Conservation (phyloP, 2,329 filamentous ascomycete species). For the Exophiala oligosperma region DNA sequence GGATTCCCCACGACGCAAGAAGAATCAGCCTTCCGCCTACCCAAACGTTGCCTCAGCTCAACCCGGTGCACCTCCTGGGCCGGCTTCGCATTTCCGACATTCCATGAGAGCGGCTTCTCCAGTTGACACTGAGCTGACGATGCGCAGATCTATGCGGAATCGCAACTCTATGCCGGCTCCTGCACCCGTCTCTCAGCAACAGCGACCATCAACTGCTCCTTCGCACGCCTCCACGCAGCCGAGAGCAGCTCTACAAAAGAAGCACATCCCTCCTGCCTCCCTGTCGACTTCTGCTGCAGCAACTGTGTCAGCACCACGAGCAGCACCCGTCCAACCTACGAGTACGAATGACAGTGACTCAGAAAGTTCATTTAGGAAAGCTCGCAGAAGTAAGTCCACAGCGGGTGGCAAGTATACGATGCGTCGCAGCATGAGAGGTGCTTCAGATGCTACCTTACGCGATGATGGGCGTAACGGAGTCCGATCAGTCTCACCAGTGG, state of each 20-base stretch:
- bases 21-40: conserved; percentile 7
- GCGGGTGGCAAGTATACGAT: conserved; percentile 59
- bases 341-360: conserved; percentile 63
- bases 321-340: conserved; percentile 8
- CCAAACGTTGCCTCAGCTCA: conserved; percentile 4
- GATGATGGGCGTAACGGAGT: conserved; percentile 61
- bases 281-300: conserved; percentile 4
- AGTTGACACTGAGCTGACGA: conserved; percentile 13
- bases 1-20: conserved; percentile 8
- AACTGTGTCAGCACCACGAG: conserved; percentile 1
- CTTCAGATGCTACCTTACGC: conserved; percentile 40
- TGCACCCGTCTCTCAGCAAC: not conserved
- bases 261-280: conserved; percentile 33
- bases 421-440: conserved; percentile 69
- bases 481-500: conserved; percentile 67
- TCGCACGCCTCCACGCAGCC: conserved; percentile 15
- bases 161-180: conserved; percentile 8
- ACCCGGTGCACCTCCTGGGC: conserved; percentile 5
- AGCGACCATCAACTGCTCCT: conserved; percentile 3
- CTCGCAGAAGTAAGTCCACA: conserved; percentile 43
- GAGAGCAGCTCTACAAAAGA: conserved; percentile 38
- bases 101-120: conserved; percentile 25
- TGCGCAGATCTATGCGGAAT: conserved; percentile 25
- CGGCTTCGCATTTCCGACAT: conserved; percentile 20
- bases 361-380: conserved; percentile 75